Conservation (phyloP, 106 monocot species). For the Triglochin maritima region DNA sequence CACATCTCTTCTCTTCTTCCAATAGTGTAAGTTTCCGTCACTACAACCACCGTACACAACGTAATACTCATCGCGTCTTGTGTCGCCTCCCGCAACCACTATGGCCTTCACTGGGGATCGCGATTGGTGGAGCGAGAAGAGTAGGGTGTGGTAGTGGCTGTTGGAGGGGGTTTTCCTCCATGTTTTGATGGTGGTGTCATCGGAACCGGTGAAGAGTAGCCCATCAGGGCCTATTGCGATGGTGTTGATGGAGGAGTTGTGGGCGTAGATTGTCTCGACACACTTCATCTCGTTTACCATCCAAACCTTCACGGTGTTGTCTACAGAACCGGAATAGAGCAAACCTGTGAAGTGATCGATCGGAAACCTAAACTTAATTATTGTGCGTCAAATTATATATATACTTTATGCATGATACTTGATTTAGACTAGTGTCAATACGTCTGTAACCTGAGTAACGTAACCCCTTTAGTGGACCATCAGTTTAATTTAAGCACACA, state of each 20-base stretch:
- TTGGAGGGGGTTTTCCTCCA: not conserved
- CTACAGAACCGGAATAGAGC: slow-evolving; percentile 9
- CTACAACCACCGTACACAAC: slow-evolving; percentile 6
- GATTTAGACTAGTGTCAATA: too few species aligned
- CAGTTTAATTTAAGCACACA: too few species aligned
- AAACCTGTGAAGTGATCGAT: not conserved
- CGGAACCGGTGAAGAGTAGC: slow-evolving; percentile 6
- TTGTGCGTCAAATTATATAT: not conserved
- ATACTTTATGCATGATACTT: too few species aligned
- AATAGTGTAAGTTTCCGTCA: slow-evolving; percentile 6
- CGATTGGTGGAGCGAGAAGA: not conserved
- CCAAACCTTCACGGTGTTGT: slow-evolving; percentile 16
- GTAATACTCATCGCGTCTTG: too few species aligned
- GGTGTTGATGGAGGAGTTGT: slow-evolving; percentile 6
- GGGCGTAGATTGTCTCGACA: slow-evolving; percentile 2
- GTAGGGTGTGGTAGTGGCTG: not conserved
- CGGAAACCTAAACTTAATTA: too few species aligned
- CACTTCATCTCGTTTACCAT: slow-evolving; percentile 1
- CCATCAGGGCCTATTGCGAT: slow-evolving; percentile 1
- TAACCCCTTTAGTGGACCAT: too few species aligned
- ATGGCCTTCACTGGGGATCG: slow-evolving; percentile 3
- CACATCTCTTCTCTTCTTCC: not conserved
- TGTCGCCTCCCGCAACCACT: not conserved
- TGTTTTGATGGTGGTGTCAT: not conserved
- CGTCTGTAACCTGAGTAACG: too few species aligned